Conservation (phyloP, 495 filamentous ascomycete genomes). For the Podospora fimiseda region DNA sequence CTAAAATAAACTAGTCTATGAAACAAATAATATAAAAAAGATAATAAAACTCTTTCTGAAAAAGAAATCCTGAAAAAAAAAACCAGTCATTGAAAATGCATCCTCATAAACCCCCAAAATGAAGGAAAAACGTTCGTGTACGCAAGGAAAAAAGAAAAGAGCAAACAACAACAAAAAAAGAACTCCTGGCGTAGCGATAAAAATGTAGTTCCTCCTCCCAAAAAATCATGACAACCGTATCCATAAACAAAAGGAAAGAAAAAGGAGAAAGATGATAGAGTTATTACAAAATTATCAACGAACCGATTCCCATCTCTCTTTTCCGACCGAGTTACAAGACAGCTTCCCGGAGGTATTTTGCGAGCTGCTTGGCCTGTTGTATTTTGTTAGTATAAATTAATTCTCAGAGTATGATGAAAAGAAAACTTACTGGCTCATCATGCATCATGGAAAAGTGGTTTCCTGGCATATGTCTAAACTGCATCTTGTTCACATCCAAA, state of each 20-base stretch:
- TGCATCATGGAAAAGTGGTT: slow-evolving; percentile 73
- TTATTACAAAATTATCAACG: background rate
- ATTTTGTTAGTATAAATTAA: background rate
- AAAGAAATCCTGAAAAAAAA: too few species aligned
- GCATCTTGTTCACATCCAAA: slow-evolving; percentile 57
- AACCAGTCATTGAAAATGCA: too few species aligned
- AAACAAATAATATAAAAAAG: too few species aligned
- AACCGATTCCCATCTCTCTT: background rate
- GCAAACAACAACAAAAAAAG: background rate
- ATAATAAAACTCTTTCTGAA: too few species aligned
- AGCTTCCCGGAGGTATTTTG: slow-evolving; percentile 34
- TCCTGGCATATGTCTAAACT: slow-evolving; percentile 54
- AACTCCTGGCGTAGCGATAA: too few species aligned
- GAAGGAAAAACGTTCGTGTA: too few species aligned
- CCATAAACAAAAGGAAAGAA: background rate
- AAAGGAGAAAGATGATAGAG: background rate
- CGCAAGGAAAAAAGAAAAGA: background rate
- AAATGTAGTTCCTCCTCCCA: too few species aligned
- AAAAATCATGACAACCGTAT: background rate
- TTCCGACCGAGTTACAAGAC: slow-evolving; percentile 3
- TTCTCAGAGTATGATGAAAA: background rate
- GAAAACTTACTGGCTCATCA: slow-evolving; percentile 43
- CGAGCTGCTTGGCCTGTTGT: slow-evolving; percentile 35
- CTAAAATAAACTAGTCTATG: too few species aligned
- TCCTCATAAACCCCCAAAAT: too few species aligned